phyloP scores from a whole-genome alignment of 768 basidiomycete species.

The Strobilomyces dryophilus region DNA sequence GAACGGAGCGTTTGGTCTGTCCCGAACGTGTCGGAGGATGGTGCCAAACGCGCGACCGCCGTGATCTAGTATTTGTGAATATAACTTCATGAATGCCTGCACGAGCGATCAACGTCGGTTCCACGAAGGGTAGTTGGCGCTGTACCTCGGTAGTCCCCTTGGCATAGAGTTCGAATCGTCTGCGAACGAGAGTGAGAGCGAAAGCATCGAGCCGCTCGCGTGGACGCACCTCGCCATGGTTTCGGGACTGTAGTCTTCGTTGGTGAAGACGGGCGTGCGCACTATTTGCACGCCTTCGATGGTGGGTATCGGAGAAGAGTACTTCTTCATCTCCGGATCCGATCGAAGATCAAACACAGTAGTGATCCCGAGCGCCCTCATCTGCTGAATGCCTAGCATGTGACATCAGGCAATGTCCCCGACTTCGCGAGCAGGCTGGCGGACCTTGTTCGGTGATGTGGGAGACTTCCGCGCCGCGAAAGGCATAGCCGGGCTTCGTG shows the following conservation, averaged over 20 bases:
- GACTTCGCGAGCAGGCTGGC: background rate
- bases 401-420: constrained; percentile 1
- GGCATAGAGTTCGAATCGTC: constrained; percentile 59
- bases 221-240: constrained; percentile 77
- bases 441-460: constrained; percentile 67
- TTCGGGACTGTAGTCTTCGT: constrained; percentile 79
- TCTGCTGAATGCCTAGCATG: constrained; percentile 48
- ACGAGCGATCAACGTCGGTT: background rate
- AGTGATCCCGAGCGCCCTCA: constrained; percentile 59
- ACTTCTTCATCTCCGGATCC: constrained; percentile 74
- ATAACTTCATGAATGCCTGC: constrained; percentile 77
- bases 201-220: background rate
- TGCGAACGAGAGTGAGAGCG: constrained; percentile 14
- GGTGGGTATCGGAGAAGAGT: constrained; percentile 56
- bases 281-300: constrained; percentile 62
- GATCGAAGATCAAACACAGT: constrained; percentile 77
- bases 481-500: constrained; percentile 55
- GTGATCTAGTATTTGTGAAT: constrained; percentile 76
- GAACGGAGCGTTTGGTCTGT: constrained; percentile 59
- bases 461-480: constrained; percentile 72
- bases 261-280: constrained; percentile 60
- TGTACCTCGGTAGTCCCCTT: constrained; percentile 74
- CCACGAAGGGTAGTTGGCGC: background rate
- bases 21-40: constrained; percentile 70
- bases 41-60: constrained; percentile 64